A percentile compares a stretch with the other conserved stretches of the same genome.
Evolutionary conservation across 129 eudicot species (phyloP).

Genomic region (Escallonia herrerae): DNA sequence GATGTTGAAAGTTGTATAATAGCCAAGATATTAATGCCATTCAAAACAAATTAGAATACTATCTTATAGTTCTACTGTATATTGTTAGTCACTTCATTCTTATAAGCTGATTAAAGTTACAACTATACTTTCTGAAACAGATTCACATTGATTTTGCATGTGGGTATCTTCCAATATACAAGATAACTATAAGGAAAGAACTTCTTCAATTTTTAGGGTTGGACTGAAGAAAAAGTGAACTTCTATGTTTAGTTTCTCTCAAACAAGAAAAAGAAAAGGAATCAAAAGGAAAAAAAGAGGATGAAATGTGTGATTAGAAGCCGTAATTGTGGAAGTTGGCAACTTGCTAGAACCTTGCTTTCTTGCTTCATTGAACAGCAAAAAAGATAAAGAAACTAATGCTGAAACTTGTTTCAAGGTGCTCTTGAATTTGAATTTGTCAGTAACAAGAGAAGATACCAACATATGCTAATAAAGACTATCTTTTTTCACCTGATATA

Average conservation of each 20-base stretch:
- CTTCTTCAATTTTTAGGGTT: conserved; percentile 5
- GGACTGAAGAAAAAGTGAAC: conserved; percentile 1
- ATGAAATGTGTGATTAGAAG: conserved; percentile 22
- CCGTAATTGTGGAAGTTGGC: conserved; percentile 38
- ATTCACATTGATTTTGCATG: conserved; percentile 5
- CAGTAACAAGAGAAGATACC: neutral
- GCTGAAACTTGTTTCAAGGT: neutral
- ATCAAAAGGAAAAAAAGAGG: conserved; percentile 10
- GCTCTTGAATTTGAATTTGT: neutral
- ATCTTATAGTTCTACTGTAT: too few species aligned
- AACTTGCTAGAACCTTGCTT: neutral
- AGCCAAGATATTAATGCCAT: neutral
- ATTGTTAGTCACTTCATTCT: neutral
- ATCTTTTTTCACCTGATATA: too few species aligned
- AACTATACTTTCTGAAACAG: neutral
- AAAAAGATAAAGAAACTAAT: conserved; percentile 21
- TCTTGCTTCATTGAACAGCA: conserved; percentile 4
- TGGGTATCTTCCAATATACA: neutral
- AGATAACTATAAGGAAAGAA: neutral
- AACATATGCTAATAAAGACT: neutral
- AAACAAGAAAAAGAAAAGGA: conserved; percentile 2
- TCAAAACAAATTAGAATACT: neutral
- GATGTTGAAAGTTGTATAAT: neutral
- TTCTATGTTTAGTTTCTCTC: conserved; percentile 4
- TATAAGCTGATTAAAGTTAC: neutral